These are phyloP conservation scores for Aspergillus sp. DNA, from an alignment of 2,329 filamentous ascomycete species.

Conservation along the genomic window DNA sequence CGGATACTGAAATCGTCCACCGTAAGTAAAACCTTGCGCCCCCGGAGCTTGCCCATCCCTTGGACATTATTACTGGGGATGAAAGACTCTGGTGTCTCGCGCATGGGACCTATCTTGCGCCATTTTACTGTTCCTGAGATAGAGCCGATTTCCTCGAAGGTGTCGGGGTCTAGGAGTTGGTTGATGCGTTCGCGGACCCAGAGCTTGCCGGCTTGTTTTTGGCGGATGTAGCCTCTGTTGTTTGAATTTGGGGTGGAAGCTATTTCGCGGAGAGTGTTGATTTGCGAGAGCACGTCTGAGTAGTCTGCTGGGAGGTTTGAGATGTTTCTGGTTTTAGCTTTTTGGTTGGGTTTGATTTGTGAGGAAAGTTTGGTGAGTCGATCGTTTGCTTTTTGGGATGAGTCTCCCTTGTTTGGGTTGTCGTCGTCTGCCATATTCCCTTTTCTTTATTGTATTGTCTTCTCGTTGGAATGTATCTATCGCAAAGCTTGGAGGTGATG, in stretches of 20 bases:
- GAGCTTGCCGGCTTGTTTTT: slow-evolving; percentile 58
- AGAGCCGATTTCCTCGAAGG: slow-evolving; percentile 55
- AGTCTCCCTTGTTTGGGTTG: neutral
- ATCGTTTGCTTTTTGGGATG: slow-evolving; percentile 26
- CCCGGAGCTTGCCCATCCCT: slow-evolving; percentile 48
- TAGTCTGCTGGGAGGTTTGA: slow-evolving; percentile 52
- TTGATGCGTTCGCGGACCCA: slow-evolving; percentile 59
- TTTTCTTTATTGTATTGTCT: neutral
- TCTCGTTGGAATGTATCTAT: neutral
- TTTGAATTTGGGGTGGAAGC: slow-evolving; percentile 50
- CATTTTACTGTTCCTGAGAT: slow-evolving; percentile 55
- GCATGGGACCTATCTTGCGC: slow-evolving; percentile 38
- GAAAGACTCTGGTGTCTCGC: slow-evolving; percentile 43
- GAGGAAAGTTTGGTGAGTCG: slow-evolving; percentile 45
- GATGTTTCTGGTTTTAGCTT: slow-evolving; percentile 21
- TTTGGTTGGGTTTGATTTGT: slow-evolving; percentile 31
- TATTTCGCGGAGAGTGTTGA: slow-evolving; percentile 46
- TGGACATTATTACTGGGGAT: slow-evolving; percentile 59
- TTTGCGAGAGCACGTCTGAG: slow-evolving; percentile 54
- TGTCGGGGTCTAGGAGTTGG: slow-evolving; percentile 50
- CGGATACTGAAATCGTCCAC: slow-evolving; percentile 59
- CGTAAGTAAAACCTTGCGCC: slow-evolving; percentile 53
- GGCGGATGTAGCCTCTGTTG: slow-evolving; percentile 54
- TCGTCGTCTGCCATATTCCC: slow-evolving; percentile 11
- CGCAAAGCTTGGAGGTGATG: neutral